Conservation (phyloP, 2,329 filamentous ascomycete species). For the Aspergillus felis region DNA sequence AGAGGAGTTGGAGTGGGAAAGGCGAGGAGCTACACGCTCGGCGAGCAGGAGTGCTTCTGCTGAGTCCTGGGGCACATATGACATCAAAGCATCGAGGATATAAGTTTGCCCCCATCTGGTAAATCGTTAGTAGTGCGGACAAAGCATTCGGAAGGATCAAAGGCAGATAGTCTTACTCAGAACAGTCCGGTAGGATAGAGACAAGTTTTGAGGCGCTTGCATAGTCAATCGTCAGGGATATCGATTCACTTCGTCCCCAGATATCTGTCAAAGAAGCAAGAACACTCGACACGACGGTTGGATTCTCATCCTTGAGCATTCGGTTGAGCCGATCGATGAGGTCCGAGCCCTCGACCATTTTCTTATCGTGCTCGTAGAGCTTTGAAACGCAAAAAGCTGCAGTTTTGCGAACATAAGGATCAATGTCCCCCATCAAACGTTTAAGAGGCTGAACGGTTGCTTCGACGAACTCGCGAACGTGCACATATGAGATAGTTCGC, state of each 20-base stretch:
- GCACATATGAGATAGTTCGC: slow-evolving; percentile 94
- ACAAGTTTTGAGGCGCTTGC: slow-evolving; percentile 97
- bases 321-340: slow-evolving; percentile 87
- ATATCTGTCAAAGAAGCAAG: slow-evolving; percentile 92
- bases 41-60: slow-evolving; percentile 84
- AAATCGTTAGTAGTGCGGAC: slow-evolving; percentile 8
- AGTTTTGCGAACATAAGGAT: slow-evolving; percentile 97
- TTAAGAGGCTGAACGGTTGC: slow-evolving; percentile 82
- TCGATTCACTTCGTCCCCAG: slow-evolving; percentile 95
- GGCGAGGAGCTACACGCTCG: slow-evolving; percentile 87
- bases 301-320: slow-evolving; percentile 91
- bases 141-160: background rate
- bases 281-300: slow-evolving; percentile 93
- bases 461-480: slow-evolving; percentile 93
- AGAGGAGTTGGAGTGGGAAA: slow-evolving; percentile 95
- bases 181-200: slow-evolving; percentile 92
- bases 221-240: slow-evolving; percentile 97
- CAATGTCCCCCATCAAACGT: slow-evolving; percentile 73
- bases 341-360: slow-evolving; percentile 84
- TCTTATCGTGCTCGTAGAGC: slow-evolving; percentile 91
- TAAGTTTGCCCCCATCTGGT: slow-evolving; percentile 96
- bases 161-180: slow-evolving; percentile 63
- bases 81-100: slow-evolving; percentile 95
- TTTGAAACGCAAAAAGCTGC: slow-evolving; percentile 96
- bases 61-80: slow-evolving; percentile 89